Evolutionary conservation across 169 alveolate species (phyloP).

Genomic region (Neospora caninum): DNA sequence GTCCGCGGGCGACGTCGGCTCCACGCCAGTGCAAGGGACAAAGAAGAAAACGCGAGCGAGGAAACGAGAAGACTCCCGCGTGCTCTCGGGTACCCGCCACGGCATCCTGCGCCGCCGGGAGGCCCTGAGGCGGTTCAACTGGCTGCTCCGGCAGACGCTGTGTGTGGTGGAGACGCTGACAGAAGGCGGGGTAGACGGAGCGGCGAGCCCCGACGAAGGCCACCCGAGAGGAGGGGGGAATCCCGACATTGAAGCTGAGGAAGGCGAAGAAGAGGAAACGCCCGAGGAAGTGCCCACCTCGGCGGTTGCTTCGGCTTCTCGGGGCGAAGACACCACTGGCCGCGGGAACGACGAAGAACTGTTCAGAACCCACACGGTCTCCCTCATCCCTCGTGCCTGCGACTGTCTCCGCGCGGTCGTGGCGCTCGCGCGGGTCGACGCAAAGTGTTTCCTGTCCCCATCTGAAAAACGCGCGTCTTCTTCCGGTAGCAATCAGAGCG

Average conservation of each 20-base stretch:
- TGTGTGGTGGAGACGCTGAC: slow-evolving; percentile 10
- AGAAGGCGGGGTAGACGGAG: not conserved
- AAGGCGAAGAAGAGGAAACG: not conserved
- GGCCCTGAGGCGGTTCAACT: not conserved
- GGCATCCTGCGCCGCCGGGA: not conserved
- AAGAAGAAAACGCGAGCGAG: too few relatives aligned
- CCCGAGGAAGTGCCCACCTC: not conserved
- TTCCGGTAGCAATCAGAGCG: too few relatives aligned
- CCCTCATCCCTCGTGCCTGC: slow-evolving; percentile 22
- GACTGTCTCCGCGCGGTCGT: slow-evolving; percentile 10
- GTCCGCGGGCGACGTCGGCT: too few relatives aligned
- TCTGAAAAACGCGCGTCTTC: not conserved
- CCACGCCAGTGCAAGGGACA: too few relatives aligned
- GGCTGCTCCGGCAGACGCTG: slow-evolving; percentile 17
- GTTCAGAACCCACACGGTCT: not conserved
- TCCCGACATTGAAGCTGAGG: not conserved
- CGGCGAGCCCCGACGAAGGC: not conserved
- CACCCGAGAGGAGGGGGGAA: not conserved
- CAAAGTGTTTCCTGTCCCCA: not conserved
- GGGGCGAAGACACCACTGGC: too few relatives aligned
- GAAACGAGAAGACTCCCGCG: too few relatives aligned
- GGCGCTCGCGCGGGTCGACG: not conserved
- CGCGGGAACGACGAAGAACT: not conserved
- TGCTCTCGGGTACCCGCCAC: too few relatives aligned
- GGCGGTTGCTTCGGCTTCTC: too few relatives aligned